Conservation (phyloP, 2,329 filamentous ascomycete genomes). For the Pyrenophora tritici-repentis region DNA sequence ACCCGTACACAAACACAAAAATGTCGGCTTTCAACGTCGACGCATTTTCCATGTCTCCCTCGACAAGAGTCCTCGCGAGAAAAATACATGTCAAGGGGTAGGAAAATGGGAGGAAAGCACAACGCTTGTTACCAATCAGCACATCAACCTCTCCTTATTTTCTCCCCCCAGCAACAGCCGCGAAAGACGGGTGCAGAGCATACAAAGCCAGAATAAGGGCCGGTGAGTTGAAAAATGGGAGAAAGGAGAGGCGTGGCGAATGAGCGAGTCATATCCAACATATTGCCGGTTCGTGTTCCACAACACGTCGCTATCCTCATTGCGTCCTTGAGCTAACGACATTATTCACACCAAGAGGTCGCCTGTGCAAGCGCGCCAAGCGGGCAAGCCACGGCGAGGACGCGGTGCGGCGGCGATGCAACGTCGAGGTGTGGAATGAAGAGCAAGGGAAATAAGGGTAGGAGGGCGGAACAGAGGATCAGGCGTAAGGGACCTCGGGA, state of each 20-base stretch:
- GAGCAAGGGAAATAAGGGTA: slow-evolving; percentile 37
- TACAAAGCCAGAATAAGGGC: slow-evolving; percentile 36
- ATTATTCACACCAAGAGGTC: slow-evolving; percentile 16
- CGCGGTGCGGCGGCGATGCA: slow-evolving; percentile 29
- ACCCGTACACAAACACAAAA: slow-evolving; percentile 43
- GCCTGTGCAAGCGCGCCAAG: slow-evolving; percentile 21
- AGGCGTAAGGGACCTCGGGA: slow-evolving; percentile 52
- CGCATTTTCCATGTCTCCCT: slow-evolving; percentile 8
- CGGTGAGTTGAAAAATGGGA: slow-evolving; percentile 33
- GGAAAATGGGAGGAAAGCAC: slow-evolving; percentile 40
- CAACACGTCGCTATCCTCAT: slow-evolving; percentile 30
- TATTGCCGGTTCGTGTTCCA: slow-evolving; percentile 49
- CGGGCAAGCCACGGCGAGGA: slow-evolving; percentile 49
- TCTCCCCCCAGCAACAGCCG: slow-evolving; percentile 42
- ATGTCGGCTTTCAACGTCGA: slow-evolving; percentile 45
- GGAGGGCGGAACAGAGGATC: slow-evolving; percentile 47
- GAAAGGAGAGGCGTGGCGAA: slow-evolving; percentile 38
- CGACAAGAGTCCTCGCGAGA: slow-evolving; percentile 25
- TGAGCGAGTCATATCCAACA: slow-evolving; percentile 51
- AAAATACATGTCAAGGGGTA: slow-evolving; percentile 16
- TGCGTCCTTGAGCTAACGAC: slow-evolving; percentile 33
- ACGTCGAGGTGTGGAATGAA: slow-evolving; percentile 26
- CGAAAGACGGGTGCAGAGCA: slow-evolving; percentile 43
- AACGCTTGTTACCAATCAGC: slow-evolving; percentile 52
- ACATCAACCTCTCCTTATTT: slow-evolving; percentile 28